These are phyloP conservation scores for Scalesia atractyloides DNA, from an alignment of 129 eudicot species.

Conservation along the genomic window DNA sequence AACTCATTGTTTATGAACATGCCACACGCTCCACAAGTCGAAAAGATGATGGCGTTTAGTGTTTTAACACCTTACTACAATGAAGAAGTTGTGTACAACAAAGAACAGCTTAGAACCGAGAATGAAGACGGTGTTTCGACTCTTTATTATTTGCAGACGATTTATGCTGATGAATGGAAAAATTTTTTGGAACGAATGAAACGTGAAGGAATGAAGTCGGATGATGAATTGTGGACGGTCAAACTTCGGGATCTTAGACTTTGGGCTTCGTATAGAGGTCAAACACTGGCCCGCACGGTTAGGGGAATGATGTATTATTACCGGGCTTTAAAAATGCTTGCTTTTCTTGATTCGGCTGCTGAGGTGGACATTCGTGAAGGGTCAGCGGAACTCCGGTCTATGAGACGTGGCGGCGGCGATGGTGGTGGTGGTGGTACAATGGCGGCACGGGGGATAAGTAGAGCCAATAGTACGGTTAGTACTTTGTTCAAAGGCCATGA, in stretches of 20 bases:
- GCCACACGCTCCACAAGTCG: constrained; percentile 98
- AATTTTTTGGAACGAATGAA: constrained; percentile 83
- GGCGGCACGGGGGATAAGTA: constrained; percentile 55
- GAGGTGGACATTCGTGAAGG: constrained; percentile 89
- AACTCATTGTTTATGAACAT: constrained; percentile 94
- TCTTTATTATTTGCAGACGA: constrained; percentile 82
- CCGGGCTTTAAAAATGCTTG: constrained; percentile 91
- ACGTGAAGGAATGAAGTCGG: constrained; percentile 61
- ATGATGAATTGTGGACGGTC: constrained; percentile 55
- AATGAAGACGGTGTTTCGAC: constrained; percentile 96
- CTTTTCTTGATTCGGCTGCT: constrained; percentile 93
- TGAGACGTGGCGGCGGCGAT: constrained; percentile 45
- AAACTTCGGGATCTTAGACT: constrained; percentile 75
- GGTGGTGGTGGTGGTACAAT: constrained; percentile 24
- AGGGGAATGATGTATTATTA: constrained; percentile 98
- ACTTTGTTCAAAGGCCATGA: constrained; percentile 70
- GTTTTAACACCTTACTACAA: constrained; percentile 92
- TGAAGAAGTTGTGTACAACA: constrained; percentile 80
- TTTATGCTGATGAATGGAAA: constrained; percentile 81
- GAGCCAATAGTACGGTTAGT: constrained; percentile 68
- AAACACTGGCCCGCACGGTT: constrained; percentile 86
- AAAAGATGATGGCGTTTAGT: constrained; percentile 93
- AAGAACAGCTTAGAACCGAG: constrained; percentile 82
- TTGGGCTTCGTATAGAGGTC: constrained; percentile 96
- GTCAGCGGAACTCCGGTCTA: constrained; percentile 52